Evolutionary conservation across 1,284 basidiomycete genomes (phyloP).

Genomic region (Hemileia vastatrix): DNA sequence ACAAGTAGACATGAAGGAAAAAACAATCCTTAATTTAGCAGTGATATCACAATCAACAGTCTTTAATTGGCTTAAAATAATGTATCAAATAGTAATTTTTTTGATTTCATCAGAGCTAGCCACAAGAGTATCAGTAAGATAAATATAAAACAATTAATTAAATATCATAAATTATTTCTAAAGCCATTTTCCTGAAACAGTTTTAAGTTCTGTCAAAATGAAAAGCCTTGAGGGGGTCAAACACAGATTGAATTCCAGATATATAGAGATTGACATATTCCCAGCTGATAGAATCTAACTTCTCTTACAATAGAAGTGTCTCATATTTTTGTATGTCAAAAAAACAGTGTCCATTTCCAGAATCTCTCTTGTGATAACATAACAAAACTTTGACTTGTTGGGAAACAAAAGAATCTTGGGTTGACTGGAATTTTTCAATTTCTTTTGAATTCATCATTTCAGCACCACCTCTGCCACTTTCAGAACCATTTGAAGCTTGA

Average conservation of each 20-base stretch:
- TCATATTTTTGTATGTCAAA: slow-evolving; percentile 74
- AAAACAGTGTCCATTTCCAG: slow-evolving; percentile 76
- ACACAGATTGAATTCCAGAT: slow-evolving; percentile 84
- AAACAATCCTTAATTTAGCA: slow-evolving; percentile 6
- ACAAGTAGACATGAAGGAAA: neutral
- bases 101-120: neutral
- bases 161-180: slow-evolving; percentile 94
- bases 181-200: slow-evolving; percentile 81
- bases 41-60: slow-evolving; percentile 60
- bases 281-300: slow-evolving; percentile 71
- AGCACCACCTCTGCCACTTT: slow-evolving; percentile 53
- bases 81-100: neutral
- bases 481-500: slow-evolving; percentile 50
- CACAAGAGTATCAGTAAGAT: neutral
- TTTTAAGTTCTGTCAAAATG: slow-evolving; percentile 98
- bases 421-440: slow-evolving; percentile 86
- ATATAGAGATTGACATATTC: slow-evolving; percentile 89
- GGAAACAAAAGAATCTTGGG: slow-evolving; percentile 81
- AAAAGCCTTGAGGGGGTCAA: slow-evolving; percentile 88
- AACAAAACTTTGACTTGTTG: slow-evolving; percentile 94
- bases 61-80: slow-evolving; percentile 69
- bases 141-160: slow-evolving; percentile 47
- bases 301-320: slow-evolving; percentile 65
- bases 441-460: slow-evolving; percentile 96
- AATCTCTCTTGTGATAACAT: slow-evolving; percentile 87